phyloP scores from a whole-genome alignment of 1,139 yeast genomes.

The Spencermartinsiella ligniputridi region DNA sequence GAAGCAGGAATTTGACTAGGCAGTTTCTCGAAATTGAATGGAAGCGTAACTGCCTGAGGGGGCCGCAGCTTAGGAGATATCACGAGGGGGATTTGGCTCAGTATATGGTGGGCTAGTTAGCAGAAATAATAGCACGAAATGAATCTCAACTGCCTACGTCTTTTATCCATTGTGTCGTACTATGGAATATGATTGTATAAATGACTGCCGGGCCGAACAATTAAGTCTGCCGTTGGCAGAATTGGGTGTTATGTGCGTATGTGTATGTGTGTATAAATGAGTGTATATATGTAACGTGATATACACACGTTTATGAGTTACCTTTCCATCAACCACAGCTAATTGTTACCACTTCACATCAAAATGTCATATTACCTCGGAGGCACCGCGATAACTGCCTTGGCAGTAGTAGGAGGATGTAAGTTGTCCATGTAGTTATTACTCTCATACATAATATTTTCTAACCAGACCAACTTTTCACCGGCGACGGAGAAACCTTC shows the following conservation, averaged over 20 bases:
- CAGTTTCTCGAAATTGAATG: slow-evolving; percentile 44
- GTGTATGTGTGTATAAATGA: too few relatives aligned
- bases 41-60: slow-evolving; percentile 55
- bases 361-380: slow-evolving; percentile 8
- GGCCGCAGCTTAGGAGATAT: slow-evolving; percentile 53
- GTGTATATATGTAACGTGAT: too few relatives aligned
- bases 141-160: neutral
- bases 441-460: too few relatives aligned
- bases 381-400: slow-evolving; percentile 11
- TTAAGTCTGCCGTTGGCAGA: too few relatives aligned
- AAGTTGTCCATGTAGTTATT: neutral
- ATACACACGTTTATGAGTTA: too few relatives aligned
- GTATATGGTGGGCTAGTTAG: slow-evolving; percentile 46
- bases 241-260: too few relatives aligned
- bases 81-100: slow-evolving; percentile 55
- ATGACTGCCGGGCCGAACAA: too few relatives aligned
- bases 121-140: neutral
- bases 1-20: slow-evolving; percentile 34
- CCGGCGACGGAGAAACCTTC: slow-evolving; percentile 87
- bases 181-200: slow-evolving; percentile 1
- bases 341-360: too few relatives aligned
- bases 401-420: slow-evolving; percentile 25
- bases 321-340: too few relatives aligned
- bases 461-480: slow-evolving; percentile 67
- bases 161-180: slow-evolving; percentile 2